Base-by-base conservation (phyloP, 208 protist species). In the Trypanosoma grayi region DNA sequence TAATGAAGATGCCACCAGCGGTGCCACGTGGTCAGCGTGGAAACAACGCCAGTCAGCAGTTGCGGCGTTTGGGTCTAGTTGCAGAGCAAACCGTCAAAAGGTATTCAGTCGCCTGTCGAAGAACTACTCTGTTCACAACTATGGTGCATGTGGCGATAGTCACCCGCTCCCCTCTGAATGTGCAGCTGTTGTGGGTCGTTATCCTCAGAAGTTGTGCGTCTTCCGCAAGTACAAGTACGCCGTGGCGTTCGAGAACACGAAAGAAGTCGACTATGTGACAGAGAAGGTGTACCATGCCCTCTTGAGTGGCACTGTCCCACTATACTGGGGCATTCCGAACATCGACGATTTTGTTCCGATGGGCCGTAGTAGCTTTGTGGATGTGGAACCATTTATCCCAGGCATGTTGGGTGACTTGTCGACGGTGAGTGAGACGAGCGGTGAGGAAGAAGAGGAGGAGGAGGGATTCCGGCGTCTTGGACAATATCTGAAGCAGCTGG, bases 251-350 rank as follows among this genome's bases (percentile, higher is more conserved):
- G 82, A 89, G 45, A 89, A 89, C 60, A 69, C 70, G n/a, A 5
- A 67, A 1, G 82, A 81, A 43, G 52, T 52, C 9, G 79, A 77
- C 56, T 86, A 89, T 69, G 79, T 89, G 44, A 82, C 82, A 28
- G 82, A 89, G 47, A 89, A 89, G 60, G 66, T 88, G 5, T 88
- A 81, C 70, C 73, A 88, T 46, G 78, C 64, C 5, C 64, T 88
- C 24, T 25, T 77, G 5, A 57, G 50, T 16, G 82, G 82, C 8
- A 55, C 69, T 16, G n/a, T 89, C 41, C 78, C 82, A 2, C 24
- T 89, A 3, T 83, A 82, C 58, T 57, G 64, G 22, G 79, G 81
- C 0, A 66, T 71, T 13, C 69, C 73, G 47, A 75, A 81, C 62
- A 64, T 80, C 13, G 57, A 67, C 3, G 60, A 80, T 11, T 82